Evolutionary conservation across 2,329 filamentous ascomycete species (phyloP), one percentile per base, ranked within the genome.

Genomic region (Claviceps paspali): DNA sequence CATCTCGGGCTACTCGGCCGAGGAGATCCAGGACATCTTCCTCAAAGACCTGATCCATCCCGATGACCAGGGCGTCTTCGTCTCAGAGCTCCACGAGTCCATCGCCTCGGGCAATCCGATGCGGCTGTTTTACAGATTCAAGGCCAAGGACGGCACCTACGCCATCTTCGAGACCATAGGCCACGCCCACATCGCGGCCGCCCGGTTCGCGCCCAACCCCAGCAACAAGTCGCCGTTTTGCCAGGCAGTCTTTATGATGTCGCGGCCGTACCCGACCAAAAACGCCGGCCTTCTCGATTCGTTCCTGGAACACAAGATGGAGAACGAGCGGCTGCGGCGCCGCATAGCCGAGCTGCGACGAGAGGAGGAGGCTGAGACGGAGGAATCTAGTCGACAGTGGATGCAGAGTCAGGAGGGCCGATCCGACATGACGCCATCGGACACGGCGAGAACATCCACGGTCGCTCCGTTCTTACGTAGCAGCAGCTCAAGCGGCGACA

Each of bases 271-370:
- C 55, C 86, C 85, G 5, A 92, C 82, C 22, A 87, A 82, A 60
- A 93, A 88, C 52, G 79, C 85, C 1, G 74, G 73, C 3, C 67
- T 95, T 9, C 67, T 95, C 15, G 87, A 96, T 59, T 92, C 86
- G 0, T 95, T 95, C 50, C 67, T 96, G 21, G 88, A 96, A 55
- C 87, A 95, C 62, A 95, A 95, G 59, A 88, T 94, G 38, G 88
- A 95, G 56, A 94, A 95, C 50, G 86, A 94, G 61, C 75, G 87
- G 4, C 60, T 96, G 34, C 77, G 76, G 50, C 81, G 84, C 48
- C 76, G 84, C 30, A 93, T 96, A 43, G 77, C 80, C 14, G 85
- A 92, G 58, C 65, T 95, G 38, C 83, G 82, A 47, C 71, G 73
- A 43, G 88, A 95, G 56, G 88, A 95, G 55, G 76, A 79, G 39